Percentiles rank a stretch among this genome's conserved stretches.
Conservation (phyloP, 305 asterid genomes). For the Solanum hybrid region DNA sequence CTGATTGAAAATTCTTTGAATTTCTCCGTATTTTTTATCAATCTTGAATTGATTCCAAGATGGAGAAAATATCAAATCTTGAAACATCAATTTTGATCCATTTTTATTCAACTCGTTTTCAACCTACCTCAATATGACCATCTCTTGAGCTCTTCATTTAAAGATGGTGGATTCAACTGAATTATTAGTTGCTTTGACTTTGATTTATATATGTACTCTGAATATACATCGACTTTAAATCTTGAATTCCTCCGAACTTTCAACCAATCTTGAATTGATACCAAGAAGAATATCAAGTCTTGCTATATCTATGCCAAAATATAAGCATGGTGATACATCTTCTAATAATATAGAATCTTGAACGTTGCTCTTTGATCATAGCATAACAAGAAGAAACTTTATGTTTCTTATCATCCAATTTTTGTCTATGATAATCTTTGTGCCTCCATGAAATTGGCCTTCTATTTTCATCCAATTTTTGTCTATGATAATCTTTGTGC, state of each 20-base stretch:
- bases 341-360: conserved; percentile 1
- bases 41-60: background rate
- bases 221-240: background rate
- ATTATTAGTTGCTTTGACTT: background rate
- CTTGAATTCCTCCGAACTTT: background rate
- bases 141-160: background rate
- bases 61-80: background rate
- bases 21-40: background rate
- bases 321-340: background rate
- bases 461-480: background rate
- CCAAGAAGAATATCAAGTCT: background rate
- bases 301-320: conserved; percentile 1
- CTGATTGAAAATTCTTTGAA: rapidly evolving
- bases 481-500: background rate
- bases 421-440: background rate
- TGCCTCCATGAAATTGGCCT: background rate
- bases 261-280: background rate
- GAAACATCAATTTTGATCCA: background rate
- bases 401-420: background rate
- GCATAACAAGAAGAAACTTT: background rate
- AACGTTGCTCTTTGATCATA: conserved; percentile 2
- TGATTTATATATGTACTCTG: background rate
- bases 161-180: background rate
- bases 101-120: background rate
- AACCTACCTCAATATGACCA: background rate